Percentiles rank a stretch among this genome's conserved stretches.
phyloP scores from a whole-genome alignment of 169 alveolate species.

The Cryptosporidium viatorum region DNA sequence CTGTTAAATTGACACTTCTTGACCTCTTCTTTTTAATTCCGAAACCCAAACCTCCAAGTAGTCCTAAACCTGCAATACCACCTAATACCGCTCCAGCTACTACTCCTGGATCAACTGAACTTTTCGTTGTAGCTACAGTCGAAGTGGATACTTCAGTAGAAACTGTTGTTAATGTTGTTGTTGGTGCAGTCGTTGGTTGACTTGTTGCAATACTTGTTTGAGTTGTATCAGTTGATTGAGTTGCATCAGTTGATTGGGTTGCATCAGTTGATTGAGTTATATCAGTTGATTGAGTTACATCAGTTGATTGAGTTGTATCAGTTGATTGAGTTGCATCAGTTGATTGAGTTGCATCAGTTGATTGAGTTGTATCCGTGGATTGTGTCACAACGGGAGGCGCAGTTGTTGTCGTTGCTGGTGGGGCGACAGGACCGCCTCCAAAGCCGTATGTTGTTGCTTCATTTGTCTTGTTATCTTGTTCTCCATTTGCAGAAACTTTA shows the following conservation, averaged over 20 bases:
- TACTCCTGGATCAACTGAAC: constrained; percentile 19
- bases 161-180: background rate
- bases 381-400: background rate
- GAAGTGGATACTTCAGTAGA: background rate
- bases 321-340: background rate
- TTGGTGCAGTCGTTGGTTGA: background rate
- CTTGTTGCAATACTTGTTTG: background rate
- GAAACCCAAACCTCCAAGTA: constrained; percentile 26
- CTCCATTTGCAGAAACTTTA: background rate
- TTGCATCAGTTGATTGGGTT: background rate
- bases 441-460: background rate
- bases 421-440: constrained; percentile 16
- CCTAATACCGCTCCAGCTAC: constrained; percentile 67
- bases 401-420: constrained; percentile 12
- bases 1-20: background rate
- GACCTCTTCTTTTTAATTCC: background rate
- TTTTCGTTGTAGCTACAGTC: background rate
- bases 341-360: background rate
- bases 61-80: constrained; percentile 47
- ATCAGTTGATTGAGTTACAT: background rate
- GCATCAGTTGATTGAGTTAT: background rate
- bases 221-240: background rate
- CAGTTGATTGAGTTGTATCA: background rate
- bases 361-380: background rate
- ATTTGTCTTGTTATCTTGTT: background rate